A percentile compares a stretch with the other conserved stretches of the same genome.
Evolutionary conservation across 768 basidiomycete genomes (phyloP).

Genomic region (Pisolithus marmoratus): DNA sequence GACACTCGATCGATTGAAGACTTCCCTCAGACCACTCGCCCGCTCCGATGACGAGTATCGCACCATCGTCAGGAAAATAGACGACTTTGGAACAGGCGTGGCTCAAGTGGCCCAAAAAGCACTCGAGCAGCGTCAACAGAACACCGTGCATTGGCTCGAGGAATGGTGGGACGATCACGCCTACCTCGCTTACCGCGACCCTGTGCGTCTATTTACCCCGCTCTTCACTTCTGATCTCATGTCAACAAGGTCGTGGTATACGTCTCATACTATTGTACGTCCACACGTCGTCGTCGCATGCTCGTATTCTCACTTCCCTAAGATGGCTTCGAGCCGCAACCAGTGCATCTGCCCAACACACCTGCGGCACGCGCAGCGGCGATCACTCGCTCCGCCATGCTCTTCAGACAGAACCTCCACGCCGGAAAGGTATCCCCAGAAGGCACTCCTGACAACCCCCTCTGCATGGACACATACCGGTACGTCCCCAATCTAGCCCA

Average conservation of each 20-base stretch:
- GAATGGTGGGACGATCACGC: constrained; percentile 91
- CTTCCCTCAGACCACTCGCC: constrained; percentile 69
- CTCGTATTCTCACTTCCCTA: background rate
- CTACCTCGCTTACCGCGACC: constrained; percentile 83
- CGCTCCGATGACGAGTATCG: constrained; percentile 54
- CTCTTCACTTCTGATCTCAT: constrained; percentile 1
- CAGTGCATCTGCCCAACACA: constrained; percentile 51
- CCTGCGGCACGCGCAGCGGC: constrained; percentile 65
- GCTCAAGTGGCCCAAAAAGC: constrained; percentile 59
- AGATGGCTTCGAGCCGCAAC: constrained; percentile 78
- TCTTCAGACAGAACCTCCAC: constrained; percentile 67
- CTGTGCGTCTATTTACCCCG: constrained; percentile 40
- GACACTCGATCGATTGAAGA: constrained; percentile 66
- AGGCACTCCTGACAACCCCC: constrained; percentile 55
- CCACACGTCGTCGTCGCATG: too few species aligned
- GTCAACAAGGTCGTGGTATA: constrained; percentile 70
- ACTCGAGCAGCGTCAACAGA: constrained; percentile 48
- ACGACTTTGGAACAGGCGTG: constrained; percentile 48
- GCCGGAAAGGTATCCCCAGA: constrained; percentile 64
- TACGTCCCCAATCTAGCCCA: constrained; percentile 19
- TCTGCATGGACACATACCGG: constrained; percentile 90
- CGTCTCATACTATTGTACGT: constrained; percentile 89
- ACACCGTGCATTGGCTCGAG: constrained; percentile 77
- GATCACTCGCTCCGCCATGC: constrained; percentile 63
- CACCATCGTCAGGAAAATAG: constrained; percentile 54